phyloP scores from a whole-genome alignment of 1,139 yeast species.

The Saccharomyces pastorianus region DNA sequence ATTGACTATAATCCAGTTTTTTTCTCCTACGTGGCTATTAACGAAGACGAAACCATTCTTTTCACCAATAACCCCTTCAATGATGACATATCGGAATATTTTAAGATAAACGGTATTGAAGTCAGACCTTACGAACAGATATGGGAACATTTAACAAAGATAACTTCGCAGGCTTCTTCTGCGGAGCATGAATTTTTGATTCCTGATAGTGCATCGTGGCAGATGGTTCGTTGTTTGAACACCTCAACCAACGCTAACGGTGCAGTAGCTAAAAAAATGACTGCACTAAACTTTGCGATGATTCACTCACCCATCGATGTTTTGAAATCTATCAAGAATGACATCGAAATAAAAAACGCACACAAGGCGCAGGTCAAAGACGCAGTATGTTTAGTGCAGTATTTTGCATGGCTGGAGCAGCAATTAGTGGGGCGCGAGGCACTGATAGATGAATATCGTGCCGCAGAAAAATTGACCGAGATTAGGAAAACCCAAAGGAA shows the following conservation, averaged over 20 bases:
- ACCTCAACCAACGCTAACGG: neutral
- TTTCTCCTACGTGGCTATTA: conserved; percentile 65
- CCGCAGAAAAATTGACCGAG: conserved; percentile 58
- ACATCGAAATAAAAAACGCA: conserved; percentile 67
- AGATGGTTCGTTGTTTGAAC: conserved; percentile 42
- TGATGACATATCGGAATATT: conserved; percentile 28
- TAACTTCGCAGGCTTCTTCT: conserved; percentile 5
- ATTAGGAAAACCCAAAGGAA: conserved; percentile 55
- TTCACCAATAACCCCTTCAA: conserved; percentile 45
- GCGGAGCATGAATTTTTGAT: conserved; percentile 40
- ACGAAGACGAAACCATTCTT: conserved; percentile 44
- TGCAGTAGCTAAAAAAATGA: conserved; percentile 29
- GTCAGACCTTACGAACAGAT: conserved; percentile 49
- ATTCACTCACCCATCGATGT: conserved; percentile 57
- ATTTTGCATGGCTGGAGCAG: conserved; percentile 81
- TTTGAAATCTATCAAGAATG: conserved; percentile 73
- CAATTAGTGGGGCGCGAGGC: conserved; percentile 47
- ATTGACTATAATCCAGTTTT: conserved; percentile 89
- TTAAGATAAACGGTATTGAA: conserved; percentile 34
- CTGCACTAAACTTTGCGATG: conserved; percentile 38
- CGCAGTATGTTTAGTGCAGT: conserved; percentile 72
- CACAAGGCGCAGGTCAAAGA: conserved; percentile 74
- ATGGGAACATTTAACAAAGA: conserved; percentile 44
- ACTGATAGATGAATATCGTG: conserved; percentile 69
- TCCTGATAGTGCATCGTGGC: conserved; percentile 75